Base-by-base conservation (phyloP, 1,284 basidiomycete species). In the Microbotryomycetes sp. region DNA sequence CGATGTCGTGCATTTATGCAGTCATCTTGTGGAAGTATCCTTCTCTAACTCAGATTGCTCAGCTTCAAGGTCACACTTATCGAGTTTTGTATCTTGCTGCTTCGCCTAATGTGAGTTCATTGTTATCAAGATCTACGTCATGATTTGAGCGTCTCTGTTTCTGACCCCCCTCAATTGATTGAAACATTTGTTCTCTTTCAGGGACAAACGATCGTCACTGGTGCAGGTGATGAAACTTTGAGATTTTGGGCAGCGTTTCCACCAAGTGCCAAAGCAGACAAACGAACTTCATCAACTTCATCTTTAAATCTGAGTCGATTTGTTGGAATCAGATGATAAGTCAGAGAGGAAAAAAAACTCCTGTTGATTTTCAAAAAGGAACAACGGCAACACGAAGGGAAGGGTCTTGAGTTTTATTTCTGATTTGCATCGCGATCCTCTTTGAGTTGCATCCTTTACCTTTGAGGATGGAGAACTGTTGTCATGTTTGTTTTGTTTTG, bases 21-120 rank as follows among this genome's bases (percentile, higher is more conserved):
- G 94, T 98, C 59, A 93, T 92, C 73, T 89, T 98, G 68, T 98
- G 94, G 94, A 88, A 88, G 73, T 97, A 97, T 76, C 96, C 94
- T 0, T 86, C 86, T 9, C 81, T 94, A 76, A 86, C 88, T 62
- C 92, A 92, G 82, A 90, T 97, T 7, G 93, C 93, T 0, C 92
- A 91, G 4, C 80, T 98, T 15, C 90, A 89, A 0, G 96, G 96
- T 4, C 94, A 98, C 75, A 92, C 92, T 0, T 89, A 88, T 72
- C 87, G 91, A 66, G 94, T 98, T 29, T 80, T 97, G 36, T 97
- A 97, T 75, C 85, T 97, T 26, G 92, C 93, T 4, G 74, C 74
- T 67, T 75, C 72, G 23, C 76, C 76, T 5, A 71, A 71, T 6
- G 75, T 74, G 16, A 7, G 57, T 53, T 30, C 22, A 3, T 7